Evolutionary conservation across 192 early-diverging fungal genomes (phyloP), one percentile per base, ranked within the genome.

Genomic region (Ambispora gerdemannii): DNA sequence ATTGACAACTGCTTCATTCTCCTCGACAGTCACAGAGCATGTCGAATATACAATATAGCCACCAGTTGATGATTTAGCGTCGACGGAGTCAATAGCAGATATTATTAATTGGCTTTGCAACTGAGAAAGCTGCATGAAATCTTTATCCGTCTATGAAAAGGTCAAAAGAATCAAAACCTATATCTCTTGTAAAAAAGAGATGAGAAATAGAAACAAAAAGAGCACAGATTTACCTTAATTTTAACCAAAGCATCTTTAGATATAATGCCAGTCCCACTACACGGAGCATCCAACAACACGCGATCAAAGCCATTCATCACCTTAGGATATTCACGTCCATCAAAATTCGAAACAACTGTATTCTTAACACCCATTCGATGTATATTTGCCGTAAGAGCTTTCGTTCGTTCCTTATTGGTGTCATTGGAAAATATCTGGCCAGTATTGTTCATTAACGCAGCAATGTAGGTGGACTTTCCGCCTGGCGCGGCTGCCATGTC

Each of bases 401-500:
- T 94, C 52, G 89, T 84, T 77, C 97, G 89, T 70, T 95, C 95
- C 74, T 92, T 93, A 81, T 90, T 96, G 28, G 93, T 91, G 76
- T 99, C 97, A 78, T 99, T 99, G 36, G 97, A 95, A 72, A 97
- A 93, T 13, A 99, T 87, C 78, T 91, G 84, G 50, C 97, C 97
- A 25, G 97, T 98, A 82, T 99, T 99, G 80, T 97, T 96, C 81
- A 93, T 86, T 72, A 99, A 78, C 2, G 97, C 92, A 20, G 94
- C 89, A 69, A 96, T 93, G 78, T 98, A 94, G 0, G 95, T 95
- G 27, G 93, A 93, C 76, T 99, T 99, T 73, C 97, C 97, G 50
- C 97, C 97, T 4, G 97, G 97, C 10, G 97, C 96, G n/a, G 95
- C 88, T 52, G 91, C 93, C 97, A 99, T 99, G 77, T 99, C 97